Base-by-base conservation (phyloP, 1,284 basidiomycete genomes). In the Microbotryum lychnidis-dioicae region DNA sequence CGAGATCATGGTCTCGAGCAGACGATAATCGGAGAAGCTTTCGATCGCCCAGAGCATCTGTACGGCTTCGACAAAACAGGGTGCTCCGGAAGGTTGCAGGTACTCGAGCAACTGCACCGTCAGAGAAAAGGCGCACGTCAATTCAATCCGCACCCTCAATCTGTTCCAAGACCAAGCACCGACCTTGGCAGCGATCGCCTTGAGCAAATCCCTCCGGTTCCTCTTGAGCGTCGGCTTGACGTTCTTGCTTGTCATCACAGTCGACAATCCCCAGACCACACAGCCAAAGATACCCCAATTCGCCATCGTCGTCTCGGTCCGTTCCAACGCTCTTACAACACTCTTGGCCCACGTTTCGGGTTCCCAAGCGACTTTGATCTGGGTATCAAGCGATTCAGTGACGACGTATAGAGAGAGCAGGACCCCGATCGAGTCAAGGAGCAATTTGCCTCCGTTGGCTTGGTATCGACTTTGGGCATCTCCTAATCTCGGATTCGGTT, bases 41-140 rank as follows among this genome's bases (percentile, higher is more conserved):
- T 91, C 86, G 23, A 96, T 75, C 0, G 81, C 81, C 91, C 93
- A 97, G 20, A 97, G 80, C n/a, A 97, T 78, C 70, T 81, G 85
- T 23, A 90, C 87, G 7, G 87, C 84, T 27, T 90, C 85, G 49
- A 84, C 82, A 74, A 97, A 92, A 73, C 90, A 93, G 1, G 82
- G 78, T 1, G 85, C 79, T 68, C 77, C 83, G 25, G 84, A 76
- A 0, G 84, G 82, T 7, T 81, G 81, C 23, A 97, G 80, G 73
- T 89, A 96, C 52, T 78, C 79, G 63, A 97, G 80, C 1, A 97
- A 79, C 81, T 89, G 59, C 8, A 18, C 16, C 14, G 37, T 16
- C 37, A 60, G 21, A 14, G 20, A 29, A 29, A n/a, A n/a, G 29
- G 14, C n/a, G 18, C n/a, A 10, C 33, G 25, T 25, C 33, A n/a